Evolutionary conservation across 805 yeast genomes (phyloP), one percentile per base, ranked within the genome.

Genomic region (Cyberlindnera maritima): DNA sequence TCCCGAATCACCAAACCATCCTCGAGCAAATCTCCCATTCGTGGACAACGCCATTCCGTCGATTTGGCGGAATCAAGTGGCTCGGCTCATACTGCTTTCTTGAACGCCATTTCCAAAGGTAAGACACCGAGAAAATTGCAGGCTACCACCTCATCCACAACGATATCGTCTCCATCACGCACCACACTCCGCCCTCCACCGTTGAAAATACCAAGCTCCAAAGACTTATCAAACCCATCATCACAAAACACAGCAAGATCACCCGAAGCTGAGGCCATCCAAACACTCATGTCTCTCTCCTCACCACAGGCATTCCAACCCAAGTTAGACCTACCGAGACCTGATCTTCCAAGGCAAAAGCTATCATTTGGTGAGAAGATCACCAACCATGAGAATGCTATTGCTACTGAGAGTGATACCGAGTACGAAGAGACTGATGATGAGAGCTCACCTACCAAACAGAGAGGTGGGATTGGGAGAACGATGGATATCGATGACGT

Each of bases 241-340:
- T 36, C 44, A 26, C 40, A 43, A 33, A 36, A 39, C 18, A 11
- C 45, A 3, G 45, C 48, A 4, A 41, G 52, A 14, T 34, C 52
- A 7, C 62, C 67, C 4, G 72, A 70, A 48, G 72, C 64, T 3
- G 73, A 68, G 44, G 75, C 73, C 2, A 63, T 70, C 3, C 71
- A 68, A 38, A 69, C 72, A 3, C 52, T 70, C 17, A 70, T 70
- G 73, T 68, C 74, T 1, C 54, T 70, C 19, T 61, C 74, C 2
- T 50, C 54, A 3, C 57, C 57, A 14, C 49, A 49, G 20, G 38
- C 50, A 2, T 35, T 46, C 39, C 50, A 48, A 35, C 43, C 41
- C 5, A 44, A 39, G 33, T 6, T 17, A 21, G 44, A 43, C 2
- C 20, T 48, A 3, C 26, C 48, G 8, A 39, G 32, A 36, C 17